These are phyloP conservation scores for Chaetomiaceae sp. DNA, from an alignment of 2,329 filamentous ascomycete species.

Conservation along the genomic window DNA sequence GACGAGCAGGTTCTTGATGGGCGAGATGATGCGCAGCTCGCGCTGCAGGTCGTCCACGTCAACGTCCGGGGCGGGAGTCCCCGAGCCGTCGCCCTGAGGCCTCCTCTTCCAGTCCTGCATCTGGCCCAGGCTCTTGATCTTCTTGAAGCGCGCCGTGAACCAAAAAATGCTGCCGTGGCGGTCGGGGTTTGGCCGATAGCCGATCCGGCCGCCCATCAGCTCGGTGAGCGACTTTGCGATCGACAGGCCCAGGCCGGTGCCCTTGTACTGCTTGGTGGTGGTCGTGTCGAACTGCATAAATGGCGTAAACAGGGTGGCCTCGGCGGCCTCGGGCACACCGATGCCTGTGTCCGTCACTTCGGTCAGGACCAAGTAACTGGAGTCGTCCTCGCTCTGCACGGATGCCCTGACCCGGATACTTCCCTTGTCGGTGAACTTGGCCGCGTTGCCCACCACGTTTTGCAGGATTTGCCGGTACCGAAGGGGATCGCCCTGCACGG, in stretches of 20 bases:
- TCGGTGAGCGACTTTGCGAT: constrained; percentile 79
- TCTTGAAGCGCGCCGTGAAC: constrained; percentile 43
- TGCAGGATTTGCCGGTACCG: constrained; percentile 60
- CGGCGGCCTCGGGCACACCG: constrained; percentile 64
- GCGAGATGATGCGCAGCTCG: constrained; percentile 35
- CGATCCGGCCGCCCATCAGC: constrained; percentile 59
- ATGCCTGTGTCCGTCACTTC: constrained; percentile 75
- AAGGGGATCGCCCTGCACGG: constrained; percentile 52
- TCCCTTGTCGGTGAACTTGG: constrained; percentile 58
- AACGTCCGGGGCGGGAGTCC: not conserved
- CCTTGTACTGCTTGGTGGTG: constrained; percentile 73
- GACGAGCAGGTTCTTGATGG: constrained; percentile 37
- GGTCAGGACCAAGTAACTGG: constrained; percentile 44
- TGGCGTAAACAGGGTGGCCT: constrained; percentile 60
- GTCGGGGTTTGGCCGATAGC: constrained; percentile 40
- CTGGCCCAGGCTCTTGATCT: constrained; percentile 32
- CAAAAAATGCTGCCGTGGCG: constrained; percentile 48
- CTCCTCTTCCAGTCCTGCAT: constrained; percentile 26
- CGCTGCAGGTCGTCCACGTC: constrained; percentile 12
- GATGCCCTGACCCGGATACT: constrained; percentile 43
- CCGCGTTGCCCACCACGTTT: constrained; percentile 57
- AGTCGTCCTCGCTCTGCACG: constrained; percentile 38
- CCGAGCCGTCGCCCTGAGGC: constrained; percentile 4
- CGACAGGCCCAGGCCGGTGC: constrained; percentile 71
- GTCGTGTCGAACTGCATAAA: constrained; percentile 79